phyloP scores from a whole-genome alignment of 1,139 yeast genomes.

The Hansenula lynferdii region DNA sequence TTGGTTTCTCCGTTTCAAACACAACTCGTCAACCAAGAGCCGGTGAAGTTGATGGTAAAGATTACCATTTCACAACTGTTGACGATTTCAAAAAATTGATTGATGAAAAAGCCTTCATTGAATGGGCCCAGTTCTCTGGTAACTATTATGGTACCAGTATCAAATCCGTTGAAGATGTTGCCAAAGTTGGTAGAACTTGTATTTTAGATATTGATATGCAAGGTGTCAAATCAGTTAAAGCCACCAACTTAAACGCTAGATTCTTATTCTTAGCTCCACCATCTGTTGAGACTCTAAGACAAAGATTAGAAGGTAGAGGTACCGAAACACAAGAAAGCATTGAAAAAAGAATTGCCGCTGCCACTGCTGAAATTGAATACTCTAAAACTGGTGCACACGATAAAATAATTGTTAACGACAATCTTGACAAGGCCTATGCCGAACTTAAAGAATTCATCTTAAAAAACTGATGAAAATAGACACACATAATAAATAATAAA shows the following conservation, averaged over 20 bases:
- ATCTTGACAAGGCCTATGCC: constrained; percentile 79
- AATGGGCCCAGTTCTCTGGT: constrained; percentile 98
- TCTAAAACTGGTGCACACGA: constrained; percentile 93
- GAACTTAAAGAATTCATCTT: constrained; percentile 77
- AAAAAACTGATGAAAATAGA: constrained; percentile 15
- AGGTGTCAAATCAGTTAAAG: constrained; percentile 91
- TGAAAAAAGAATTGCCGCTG: constrained; percentile 80
- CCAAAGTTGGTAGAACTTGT: constrained; percentile 62
- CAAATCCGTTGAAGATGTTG: constrained; percentile 64
- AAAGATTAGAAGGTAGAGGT: constrained; percentile 82
- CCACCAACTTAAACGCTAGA: constrained; percentile 76
- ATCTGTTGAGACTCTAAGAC: constrained; percentile 66
- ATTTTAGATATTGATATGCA: constrained; percentile 98
- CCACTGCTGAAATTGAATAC: constrained; percentile 82
- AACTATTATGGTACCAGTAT: constrained; percentile 94
- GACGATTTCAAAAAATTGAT: constrained; percentile 76
- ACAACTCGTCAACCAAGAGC: constrained; percentile 90
- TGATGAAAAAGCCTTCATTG: constrained; percentile 73
- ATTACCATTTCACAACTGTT: constrained; percentile 80
- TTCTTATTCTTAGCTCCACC: constrained; percentile 92
- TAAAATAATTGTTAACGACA: constrained; percentile 81
- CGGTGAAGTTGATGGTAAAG: constrained; percentile 87
- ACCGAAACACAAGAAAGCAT: constrained; percentile 88
- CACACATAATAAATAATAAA: too few species aligned
- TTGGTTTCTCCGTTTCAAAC: constrained; percentile 91